Evolutionary conservation across 345 rosid genomes (phyloP), one percentile per base, ranked within the genome.

Genomic region (Heritiera fomes): DNA sequence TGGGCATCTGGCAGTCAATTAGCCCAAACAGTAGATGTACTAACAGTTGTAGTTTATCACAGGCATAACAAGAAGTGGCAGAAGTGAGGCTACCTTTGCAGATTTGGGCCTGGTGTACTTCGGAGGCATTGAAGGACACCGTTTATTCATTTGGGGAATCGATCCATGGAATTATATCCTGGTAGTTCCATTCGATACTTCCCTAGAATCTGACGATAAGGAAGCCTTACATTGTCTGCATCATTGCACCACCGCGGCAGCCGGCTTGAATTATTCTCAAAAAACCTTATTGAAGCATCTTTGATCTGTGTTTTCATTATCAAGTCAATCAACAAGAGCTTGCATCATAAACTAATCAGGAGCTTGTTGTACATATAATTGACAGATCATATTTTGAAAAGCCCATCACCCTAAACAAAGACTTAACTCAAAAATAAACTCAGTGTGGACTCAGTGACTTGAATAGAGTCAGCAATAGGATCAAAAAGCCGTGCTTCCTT

Each of bases 151-250:
- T 80, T 89, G 97, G 4, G 95, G 94, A 94, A 94, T 28, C 91
- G 97, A 71, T 90, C 98, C 85, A 91, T 62, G 45, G 95, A 81
- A 82, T 96, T 96, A 85, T 90, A 96, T 71, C 80, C 98, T 0
- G 98, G 98, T 78, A 96, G 87, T 75, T 96, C 98, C 98, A 96
- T 96, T 75, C 98, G 87, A 79, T 94, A 94, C 83, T 89, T 89
- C 70, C 99, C 98, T 38, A 4, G 41, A 38, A 38, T 93, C 85
- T 96, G 99, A 86, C 99, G 94, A 76, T 85, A 94, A 0, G 93
- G 94, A 20, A 94, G 92, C 87, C 91, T 88, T 70, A 90, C 92
- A 53, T 59, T 23, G 20, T 91, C 95, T 18, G 85, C 93, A 76
- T 87, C 90, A 70, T 94, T 93, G 91, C 99, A 97, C 99, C 99